Evolutionary conservation across 805 yeast genomes (phyloP).

Genomic region (Isabelozyma pseudorhagii): DNA sequence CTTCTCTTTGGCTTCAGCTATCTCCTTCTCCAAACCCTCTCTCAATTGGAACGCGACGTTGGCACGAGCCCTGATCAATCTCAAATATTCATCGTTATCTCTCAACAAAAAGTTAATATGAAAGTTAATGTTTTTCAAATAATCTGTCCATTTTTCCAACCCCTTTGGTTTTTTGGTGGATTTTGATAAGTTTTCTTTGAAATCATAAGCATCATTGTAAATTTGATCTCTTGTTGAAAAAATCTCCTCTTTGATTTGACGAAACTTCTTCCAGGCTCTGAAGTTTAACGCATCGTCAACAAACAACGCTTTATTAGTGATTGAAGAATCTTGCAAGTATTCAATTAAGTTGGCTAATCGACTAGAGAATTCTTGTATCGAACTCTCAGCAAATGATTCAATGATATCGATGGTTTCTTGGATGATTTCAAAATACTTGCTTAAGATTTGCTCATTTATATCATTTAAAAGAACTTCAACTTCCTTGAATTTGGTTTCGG

Average conservation of each 20-base stretch:
- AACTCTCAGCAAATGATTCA: constrained; percentile 71
- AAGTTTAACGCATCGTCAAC: constrained; percentile 26
- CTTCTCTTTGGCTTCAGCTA: background rate
- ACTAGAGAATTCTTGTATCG: constrained; percentile 62
- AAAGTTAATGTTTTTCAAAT: constrained; percentile 36
- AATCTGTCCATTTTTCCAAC: constrained; percentile 31
- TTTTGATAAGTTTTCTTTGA: constrained; percentile 9
- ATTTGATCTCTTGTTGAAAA: constrained; percentile 55
- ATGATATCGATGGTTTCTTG: constrained; percentile 58
- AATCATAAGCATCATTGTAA: constrained; percentile 22
- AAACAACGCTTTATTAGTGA: constrained; percentile 1
- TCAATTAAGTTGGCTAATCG: constrained; percentile 43
- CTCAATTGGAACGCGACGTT: constrained; percentile 41
- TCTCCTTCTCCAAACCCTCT: constrained; percentile 20
- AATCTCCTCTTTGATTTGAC: constrained; percentile 52
- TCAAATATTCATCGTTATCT: constrained; percentile 60
- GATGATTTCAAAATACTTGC: constrained; percentile 25
- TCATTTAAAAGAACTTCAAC: constrained; percentile 24
- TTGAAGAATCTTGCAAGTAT: constrained; percentile 10
- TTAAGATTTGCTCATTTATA: constrained; percentile 23
- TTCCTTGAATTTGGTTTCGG: constrained; percentile 14
- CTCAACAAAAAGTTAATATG: constrained; percentile 49
- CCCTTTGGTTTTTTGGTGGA: constrained; percentile 32
- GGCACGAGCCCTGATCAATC: constrained; percentile 39
- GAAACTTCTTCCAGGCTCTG: constrained; percentile 61